A percentile compares a stretch with the other conserved stretches of the same genome.
Conservation (phyloP, 441 rosid genomes). For the Bocquillonia castaneifolia region DNA sequence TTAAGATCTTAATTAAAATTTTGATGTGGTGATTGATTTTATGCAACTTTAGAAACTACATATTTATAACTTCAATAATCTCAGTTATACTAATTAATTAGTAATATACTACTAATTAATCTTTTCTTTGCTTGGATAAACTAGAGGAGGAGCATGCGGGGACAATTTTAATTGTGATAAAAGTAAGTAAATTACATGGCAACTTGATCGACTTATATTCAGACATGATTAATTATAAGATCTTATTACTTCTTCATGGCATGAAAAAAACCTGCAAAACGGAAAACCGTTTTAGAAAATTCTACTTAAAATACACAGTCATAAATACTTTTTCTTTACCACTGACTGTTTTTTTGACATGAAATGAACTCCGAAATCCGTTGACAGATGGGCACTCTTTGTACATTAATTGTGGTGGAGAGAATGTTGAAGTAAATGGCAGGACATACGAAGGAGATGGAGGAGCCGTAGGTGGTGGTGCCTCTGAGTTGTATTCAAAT, state of each 20-base stretch:
- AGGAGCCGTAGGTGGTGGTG: constrained; percentile 7
- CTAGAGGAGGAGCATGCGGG: constrained; percentile 32
- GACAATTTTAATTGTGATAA: constrained; percentile 21
- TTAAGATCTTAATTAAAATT: too few relatives aligned
- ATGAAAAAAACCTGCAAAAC: too few relatives aligned
- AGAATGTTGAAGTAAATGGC: constrained; percentile 17
- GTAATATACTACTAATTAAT: too few relatives aligned
- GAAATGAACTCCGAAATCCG: not conserved
- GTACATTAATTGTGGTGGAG: constrained; percentile 35
- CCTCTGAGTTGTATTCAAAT: constrained; percentile 21
- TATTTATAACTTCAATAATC: too few relatives aligned
- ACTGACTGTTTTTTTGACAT: too few relatives aligned
- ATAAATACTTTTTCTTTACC: too few relatives aligned
- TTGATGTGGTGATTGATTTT: too few relatives aligned
- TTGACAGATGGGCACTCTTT: constrained; percentile 30
- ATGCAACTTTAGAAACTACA: not conserved
- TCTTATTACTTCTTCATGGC: too few relatives aligned
- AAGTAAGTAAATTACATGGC: constrained; percentile 26
- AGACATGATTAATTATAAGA: too few relatives aligned
- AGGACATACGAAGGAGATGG: constrained; percentile 33
- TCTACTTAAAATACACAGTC: not conserved
- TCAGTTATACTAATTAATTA: too few relatives aligned
- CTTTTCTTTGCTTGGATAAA: constrained; percentile 4
- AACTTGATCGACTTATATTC: too few relatives aligned
- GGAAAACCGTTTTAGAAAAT: too few relatives aligned